Evolutionary conservation across 2,329 filamentous ascomycete species (phyloP).

Genomic region (Aspergillus fructus): DNA sequence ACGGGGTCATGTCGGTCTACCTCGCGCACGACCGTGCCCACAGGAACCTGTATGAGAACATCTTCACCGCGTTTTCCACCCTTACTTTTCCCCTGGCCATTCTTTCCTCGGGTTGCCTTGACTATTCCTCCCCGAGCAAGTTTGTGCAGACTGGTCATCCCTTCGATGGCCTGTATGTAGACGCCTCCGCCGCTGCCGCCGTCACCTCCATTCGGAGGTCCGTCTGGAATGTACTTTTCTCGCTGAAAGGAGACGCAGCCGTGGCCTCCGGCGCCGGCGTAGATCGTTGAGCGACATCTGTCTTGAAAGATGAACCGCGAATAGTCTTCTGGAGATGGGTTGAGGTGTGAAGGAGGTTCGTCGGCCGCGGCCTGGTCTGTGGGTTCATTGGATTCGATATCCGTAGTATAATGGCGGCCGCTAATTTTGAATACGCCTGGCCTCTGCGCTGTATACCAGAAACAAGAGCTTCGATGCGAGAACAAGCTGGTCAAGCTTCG

Average conservation of each 20-base stretch:
- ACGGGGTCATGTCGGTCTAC: constrained; percentile 75
- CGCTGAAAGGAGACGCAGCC: constrained; percentile 93
- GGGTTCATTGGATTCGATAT: constrained; percentile 5
- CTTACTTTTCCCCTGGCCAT: constrained; percentile 48
- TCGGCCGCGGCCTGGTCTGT: constrained; percentile 10
- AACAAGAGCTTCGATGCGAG: constrained; percentile 18
- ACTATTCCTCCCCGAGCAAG: constrained; percentile 71
- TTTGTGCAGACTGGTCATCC: constrained; percentile 92
- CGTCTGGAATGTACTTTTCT: constrained; percentile 84
- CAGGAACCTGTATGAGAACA: constrained; percentile 82
- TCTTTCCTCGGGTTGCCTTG: constrained; percentile 45
- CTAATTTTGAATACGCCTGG: constrained; percentile 6
- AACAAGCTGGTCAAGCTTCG: constrained; percentile 17
- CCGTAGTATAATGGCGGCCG: constrained; percentile 26
- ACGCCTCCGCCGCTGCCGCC: constrained; percentile 88
- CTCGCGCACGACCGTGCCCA: constrained; percentile 88
- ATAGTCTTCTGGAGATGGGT: constrained; percentile 83
- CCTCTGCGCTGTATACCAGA: constrained; percentile 14
- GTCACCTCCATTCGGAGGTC: constrained; percentile 91
- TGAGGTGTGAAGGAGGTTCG: constrained; percentile 57
- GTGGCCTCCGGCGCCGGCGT: constrained; percentile 79
- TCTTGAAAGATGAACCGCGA: constrained; percentile 81
- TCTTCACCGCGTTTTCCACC: constrained; percentile 80
- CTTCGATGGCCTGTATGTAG: constrained; percentile 89
- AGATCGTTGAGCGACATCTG: constrained; percentile 73